phyloP scores from a whole-genome alignment of 2,329 filamentous ascomycete genomes.

The Colletotrichum sp. region DNA sequence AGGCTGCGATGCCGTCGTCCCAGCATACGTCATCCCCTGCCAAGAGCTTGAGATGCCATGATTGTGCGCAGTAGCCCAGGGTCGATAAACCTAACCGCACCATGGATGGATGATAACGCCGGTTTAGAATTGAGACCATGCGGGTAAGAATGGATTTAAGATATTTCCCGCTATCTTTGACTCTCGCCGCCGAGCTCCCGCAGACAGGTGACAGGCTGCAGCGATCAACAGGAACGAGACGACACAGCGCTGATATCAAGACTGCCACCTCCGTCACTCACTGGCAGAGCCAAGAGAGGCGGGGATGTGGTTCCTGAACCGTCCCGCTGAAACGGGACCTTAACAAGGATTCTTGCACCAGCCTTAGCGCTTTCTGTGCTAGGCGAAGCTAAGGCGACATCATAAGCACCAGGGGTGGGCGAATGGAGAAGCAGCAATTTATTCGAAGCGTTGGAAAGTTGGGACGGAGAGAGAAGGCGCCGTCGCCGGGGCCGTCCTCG shows the following conservation, averaged over 20 bases:
- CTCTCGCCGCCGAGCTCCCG: not conserved
- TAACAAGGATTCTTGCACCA: constrained; percentile 2
- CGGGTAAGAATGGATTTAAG: not conserved
- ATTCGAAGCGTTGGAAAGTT: constrained; percentile 21
- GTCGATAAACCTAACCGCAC: not conserved
- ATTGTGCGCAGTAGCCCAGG: not conserved
- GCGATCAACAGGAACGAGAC: not conserved
- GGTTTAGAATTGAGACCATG: not conserved
- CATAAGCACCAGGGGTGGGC: not conserved
- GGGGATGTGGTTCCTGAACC: constrained; percentile 12
- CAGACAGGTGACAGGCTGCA: not conserved
- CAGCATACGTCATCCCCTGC: not conserved
- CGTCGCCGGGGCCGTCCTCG: not conserved
- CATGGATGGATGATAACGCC: not conserved
- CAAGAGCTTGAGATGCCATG: not conserved
- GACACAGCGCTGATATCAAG: not conserved
- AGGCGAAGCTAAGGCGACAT: not conserved
- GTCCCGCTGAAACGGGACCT: constrained; percentile 18
- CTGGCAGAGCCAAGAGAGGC: not conserved
- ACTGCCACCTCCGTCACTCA: not conserved
- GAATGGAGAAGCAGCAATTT: constrained; percentile 15
- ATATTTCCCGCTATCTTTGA: not conserved
- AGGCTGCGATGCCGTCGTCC: not conserved
- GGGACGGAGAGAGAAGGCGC: not conserved
- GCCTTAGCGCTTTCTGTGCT: not conserved